phyloP scores from a whole-genome alignment of 2,329 filamentous ascomycete genomes.

The Pseudogymnoascus sp. region DNA sequence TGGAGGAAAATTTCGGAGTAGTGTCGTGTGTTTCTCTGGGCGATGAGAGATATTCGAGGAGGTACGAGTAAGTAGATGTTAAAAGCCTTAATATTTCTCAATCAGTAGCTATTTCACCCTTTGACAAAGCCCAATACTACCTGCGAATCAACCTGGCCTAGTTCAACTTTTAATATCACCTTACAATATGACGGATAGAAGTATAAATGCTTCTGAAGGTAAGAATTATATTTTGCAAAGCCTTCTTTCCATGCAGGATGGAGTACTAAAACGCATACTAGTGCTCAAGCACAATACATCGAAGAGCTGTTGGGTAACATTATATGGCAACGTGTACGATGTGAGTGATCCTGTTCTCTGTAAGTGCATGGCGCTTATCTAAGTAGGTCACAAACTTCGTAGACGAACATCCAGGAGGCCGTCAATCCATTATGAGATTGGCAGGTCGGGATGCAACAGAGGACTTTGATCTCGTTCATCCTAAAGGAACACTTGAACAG shows the following conservation, averaged over 20 bases:
- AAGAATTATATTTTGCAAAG: not conserved
- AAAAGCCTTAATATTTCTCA: not conserved
- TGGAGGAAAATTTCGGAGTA: not conserved
- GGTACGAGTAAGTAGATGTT: not conserved
- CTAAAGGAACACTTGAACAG: slow-evolving; percentile 37
- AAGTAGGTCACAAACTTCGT: not conserved
- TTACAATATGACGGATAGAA: not conserved
- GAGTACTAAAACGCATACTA: not conserved
- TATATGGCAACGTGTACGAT: not conserved
- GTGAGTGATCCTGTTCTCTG: not conserved
- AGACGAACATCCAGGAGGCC: not conserved
- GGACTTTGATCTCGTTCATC: slow-evolving; percentile 44
- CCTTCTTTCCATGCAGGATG: not conserved
- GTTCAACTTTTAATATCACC: not conserved
- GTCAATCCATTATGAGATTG: not conserved
- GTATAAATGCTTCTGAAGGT: not conserved
- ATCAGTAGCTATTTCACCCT: not conserved
- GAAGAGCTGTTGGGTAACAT: not conserved
- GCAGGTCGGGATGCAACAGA: slow-evolving; percentile 46
- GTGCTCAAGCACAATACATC: not conserved
- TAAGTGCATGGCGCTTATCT: not conserved
- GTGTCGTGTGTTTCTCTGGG: not conserved
- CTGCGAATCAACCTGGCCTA: not conserved
- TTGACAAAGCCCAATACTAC: not conserved
- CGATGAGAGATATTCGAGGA: not conserved